Base-by-base conservation (phyloP, 164 flowering plant genomes). In the Vitis labrusca region DNA sequence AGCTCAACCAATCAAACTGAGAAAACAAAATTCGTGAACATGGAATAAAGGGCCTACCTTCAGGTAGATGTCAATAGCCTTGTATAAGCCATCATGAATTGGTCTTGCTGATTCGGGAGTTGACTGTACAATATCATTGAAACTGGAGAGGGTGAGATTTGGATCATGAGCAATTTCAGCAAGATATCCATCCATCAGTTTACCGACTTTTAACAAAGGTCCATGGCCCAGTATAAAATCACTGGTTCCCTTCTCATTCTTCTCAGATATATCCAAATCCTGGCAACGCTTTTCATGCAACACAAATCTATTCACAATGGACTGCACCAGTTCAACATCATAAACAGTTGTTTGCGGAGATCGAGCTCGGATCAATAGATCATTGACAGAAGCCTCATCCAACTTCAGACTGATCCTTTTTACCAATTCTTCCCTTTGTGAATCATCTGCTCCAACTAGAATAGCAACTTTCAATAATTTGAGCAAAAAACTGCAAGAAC, bases 401-500 rank as follows among this genome's bases (percentile, higher is more conserved):
- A 93, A 73, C 77, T 85, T 86, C 55, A 82, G 64, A 65, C 91
- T 78, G 57, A 91, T 80, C 71, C 82, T 81, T 59, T 78, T 75
- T 58, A 90, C 80, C 77, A 93, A 66, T 66, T 87, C 89, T 66
- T 90, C 86, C 78, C 78, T 85, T 13, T 78, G 47, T 3, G 73
- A 74, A 29, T 90, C 89, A 75, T 88, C 89, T 3, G 80, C 86
- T 74, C 86, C 94, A 49, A 93, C 88, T 57, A 89, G 72, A 68
- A 83, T 76, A 11, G 94, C 84, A 69, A 85, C 82, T 76, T 93
- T 91, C 75, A 93, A 76, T 47, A 93, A 73, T 71, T 91, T 90
- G 30, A 93, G 85, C 76, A 91, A 80, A 79, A 93, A 93, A 82
- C 89, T 79, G 76, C 95, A 93, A 1, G 92, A 86, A 81, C 97